phyloP scores from a whole-genome alignment of 192 early-diverging fungal genomes.

The Coemansia guatemalensis region DNA sequence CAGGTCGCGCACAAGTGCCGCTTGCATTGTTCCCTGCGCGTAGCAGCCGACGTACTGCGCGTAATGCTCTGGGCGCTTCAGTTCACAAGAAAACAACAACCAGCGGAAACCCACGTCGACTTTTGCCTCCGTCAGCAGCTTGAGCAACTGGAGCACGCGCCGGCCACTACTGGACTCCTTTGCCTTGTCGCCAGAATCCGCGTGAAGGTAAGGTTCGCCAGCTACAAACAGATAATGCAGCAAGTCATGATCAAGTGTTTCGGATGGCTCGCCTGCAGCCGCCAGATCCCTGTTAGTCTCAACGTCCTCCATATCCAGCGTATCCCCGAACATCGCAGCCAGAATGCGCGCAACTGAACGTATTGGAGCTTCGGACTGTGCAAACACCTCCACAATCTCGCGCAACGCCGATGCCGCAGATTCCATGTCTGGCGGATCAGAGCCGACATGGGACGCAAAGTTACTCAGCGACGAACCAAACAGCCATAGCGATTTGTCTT shows the following conservation, averaged over 20 bases:
- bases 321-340: conserved; percentile 25
- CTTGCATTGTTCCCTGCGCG: conserved; percentile 20
- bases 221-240: conserved; percentile 15
- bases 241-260: conserved; percentile 28
- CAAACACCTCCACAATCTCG: conserved; percentile 51
- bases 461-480: conserved; percentile 53
- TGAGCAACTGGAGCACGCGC: conserved; percentile 21
- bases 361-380: conserved; percentile 50
- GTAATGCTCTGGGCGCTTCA: conserved; percentile 2
- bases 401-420: conserved; percentile 11
- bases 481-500: conserved; percentile 56
- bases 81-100: conserved; percentile 13
- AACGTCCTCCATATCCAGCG: conserved; percentile 46
- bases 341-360: conserved; percentile 47
- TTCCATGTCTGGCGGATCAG: conserved; percentile 5
- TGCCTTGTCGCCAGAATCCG: not conserved
- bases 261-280: conserved; percentile 22
- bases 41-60: conserved; percentile 19
- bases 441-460: conserved; percentile 15
- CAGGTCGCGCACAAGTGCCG: conserved; percentile 50
- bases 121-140: conserved; percentile 24
- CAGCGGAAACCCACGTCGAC: conserved; percentile 45
- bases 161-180: not conserved
- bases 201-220: conserved; percentile 1
- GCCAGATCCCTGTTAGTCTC: conserved; percentile 43